Percentiles rank a stretch among this genome's conserved stretches.
Conservation (phyloP, 1,284 basidiomycete genomes). For the Kalmanozyma brasiliensis region DNA sequence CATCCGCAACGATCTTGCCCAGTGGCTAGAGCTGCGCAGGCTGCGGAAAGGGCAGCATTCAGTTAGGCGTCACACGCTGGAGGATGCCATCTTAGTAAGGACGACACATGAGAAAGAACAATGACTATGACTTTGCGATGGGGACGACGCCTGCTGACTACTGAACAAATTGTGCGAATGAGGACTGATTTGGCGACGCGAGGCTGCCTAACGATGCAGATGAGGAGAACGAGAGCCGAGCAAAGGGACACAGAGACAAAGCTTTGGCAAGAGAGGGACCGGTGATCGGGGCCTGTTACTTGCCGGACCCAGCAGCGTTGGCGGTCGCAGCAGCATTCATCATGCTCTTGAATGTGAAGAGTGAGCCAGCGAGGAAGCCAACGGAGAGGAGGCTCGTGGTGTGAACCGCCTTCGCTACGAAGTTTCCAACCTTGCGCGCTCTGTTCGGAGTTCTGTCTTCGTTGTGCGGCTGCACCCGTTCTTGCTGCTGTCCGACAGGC, state of each 20-base stretch:
- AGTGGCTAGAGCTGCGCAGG: too few relatives aligned
- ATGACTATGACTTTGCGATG: too few relatives aligned
- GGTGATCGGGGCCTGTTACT: conserved; percentile 2
- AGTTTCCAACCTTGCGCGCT: not conserved
- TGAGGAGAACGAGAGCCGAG: too few relatives aligned
- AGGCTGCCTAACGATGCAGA: too few relatives aligned
- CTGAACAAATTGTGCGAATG: too few relatives aligned
- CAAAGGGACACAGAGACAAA: not conserved
- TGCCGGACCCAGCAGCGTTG: conserved; percentile 17
- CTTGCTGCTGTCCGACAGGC: not conserved
- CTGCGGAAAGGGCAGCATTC: too few relatives aligned
- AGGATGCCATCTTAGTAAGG: too few relatives aligned
- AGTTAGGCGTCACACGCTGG: too few relatives aligned
- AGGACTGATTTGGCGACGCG: too few relatives aligned
- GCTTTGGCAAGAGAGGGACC: not conserved
- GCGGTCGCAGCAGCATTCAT: conserved; percentile 37
- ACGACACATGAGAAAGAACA: too few relatives aligned
- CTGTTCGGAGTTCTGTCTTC: conserved; percentile 1
- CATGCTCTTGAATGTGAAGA: conserved; percentile 46
- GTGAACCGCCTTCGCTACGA: conserved; percentile 15
- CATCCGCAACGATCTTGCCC: too few relatives aligned
- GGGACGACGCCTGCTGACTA: too few relatives aligned
- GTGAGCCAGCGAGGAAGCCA: conserved; percentile 31
- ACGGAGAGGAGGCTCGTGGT: conserved; percentile 28
- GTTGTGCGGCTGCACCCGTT: not conserved